A percentile compares a stretch with the other conserved stretches of the same genome.
Conservation (phyloP, 225 moss, liverwort and hornwort species). For the Ulota crispa region DNA sequence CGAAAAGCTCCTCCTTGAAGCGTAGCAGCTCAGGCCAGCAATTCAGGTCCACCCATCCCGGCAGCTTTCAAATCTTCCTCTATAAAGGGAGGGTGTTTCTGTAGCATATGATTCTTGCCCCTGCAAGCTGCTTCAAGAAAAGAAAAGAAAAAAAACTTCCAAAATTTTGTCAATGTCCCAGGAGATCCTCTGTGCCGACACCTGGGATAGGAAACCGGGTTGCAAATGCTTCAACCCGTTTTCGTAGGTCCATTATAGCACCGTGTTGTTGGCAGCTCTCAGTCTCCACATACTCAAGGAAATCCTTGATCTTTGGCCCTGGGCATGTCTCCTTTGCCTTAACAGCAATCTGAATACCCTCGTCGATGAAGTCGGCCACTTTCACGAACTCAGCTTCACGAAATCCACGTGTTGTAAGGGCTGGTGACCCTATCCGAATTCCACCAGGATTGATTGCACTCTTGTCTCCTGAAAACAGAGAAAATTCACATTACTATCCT, state of each 20-base stretch:
- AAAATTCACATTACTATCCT: background rate
- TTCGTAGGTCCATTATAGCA: conserved; percentile 58
- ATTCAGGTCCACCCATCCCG: conserved; percentile 3
- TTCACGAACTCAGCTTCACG: conserved; percentile 65
- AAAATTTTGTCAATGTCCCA: conserved; percentile 18
- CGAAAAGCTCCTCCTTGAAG: background rate
- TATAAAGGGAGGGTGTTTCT: background rate
- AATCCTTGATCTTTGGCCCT: conserved; percentile 82
- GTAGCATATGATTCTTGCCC: background rate
- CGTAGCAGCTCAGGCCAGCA: background rate
- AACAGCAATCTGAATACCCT: conserved; percentile 66
- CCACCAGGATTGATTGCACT: conserved; percentile 83
- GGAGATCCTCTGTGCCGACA: conserved; percentile 62
- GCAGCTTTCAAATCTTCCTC: conserved; percentile 22
- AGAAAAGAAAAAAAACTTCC: background rate
- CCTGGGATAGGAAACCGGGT: conserved; percentile 83
- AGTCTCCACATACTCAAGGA: conserved; percentile 63
- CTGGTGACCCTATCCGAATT: conserved; percentile 78
- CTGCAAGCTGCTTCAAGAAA: background rate
- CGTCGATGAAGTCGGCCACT: conserved; percentile 80
- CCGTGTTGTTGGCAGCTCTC: conserved; percentile 49
- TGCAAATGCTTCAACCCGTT: conserved; percentile 76
- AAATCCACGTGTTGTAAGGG: conserved; percentile 82
- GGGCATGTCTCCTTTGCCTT: conserved; percentile 63
- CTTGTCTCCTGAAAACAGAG: conserved; percentile 63